Evolutionary conservation across 495 filamentous ascomycete species (phyloP).

Genomic region (Aspergillus avenaceus): DNA sequence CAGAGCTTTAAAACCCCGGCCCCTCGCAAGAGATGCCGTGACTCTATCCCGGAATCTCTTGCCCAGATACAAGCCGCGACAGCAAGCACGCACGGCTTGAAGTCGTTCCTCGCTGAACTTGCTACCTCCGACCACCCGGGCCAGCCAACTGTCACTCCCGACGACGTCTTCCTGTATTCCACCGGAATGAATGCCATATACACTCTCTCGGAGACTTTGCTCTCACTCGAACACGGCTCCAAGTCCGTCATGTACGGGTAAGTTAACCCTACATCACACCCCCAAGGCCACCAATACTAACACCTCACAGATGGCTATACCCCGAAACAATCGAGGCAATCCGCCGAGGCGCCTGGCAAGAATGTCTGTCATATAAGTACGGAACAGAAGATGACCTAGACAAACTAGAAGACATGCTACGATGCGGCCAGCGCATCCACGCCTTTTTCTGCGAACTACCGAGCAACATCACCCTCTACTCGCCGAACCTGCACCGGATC

Average conservation of each 20-base stretch:
- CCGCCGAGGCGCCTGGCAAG: neutral
- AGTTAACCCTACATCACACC: too few relatives aligned
- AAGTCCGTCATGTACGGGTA: conserved; percentile 12
- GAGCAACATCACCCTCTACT: conserved; percentile 24
- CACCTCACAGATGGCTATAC: neutral
- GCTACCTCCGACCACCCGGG: conserved; percentile 6
- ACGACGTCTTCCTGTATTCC: conserved; percentile 31
- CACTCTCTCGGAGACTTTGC: conserved; percentile 9
- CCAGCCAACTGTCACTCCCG: conserved; percentile 1
- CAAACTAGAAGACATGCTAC: conserved; percentile 16
- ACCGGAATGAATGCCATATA: conserved; percentile 31
- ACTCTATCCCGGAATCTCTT: neutral
- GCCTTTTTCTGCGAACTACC: conserved; percentile 30
- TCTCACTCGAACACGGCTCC: neutral
- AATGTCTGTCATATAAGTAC: neutral
- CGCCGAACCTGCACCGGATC: conserved; percentile 21
- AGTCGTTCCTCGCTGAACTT: conserved; percentile 15
- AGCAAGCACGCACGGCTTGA: conserved; percentile 22
- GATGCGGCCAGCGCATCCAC: conserved; percentile 16
- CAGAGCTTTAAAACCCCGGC: conserved; percentile 6
- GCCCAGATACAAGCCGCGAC: conserved; percentile 19
- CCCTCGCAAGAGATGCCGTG: conserved; percentile 4
- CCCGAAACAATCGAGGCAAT: neutral
- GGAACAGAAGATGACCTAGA: conserved; percentile 17
- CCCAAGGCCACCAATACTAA: neutral